Base-by-base conservation (phyloP, 139 green algal species). In the Coccomyxa sp. region DNA sequence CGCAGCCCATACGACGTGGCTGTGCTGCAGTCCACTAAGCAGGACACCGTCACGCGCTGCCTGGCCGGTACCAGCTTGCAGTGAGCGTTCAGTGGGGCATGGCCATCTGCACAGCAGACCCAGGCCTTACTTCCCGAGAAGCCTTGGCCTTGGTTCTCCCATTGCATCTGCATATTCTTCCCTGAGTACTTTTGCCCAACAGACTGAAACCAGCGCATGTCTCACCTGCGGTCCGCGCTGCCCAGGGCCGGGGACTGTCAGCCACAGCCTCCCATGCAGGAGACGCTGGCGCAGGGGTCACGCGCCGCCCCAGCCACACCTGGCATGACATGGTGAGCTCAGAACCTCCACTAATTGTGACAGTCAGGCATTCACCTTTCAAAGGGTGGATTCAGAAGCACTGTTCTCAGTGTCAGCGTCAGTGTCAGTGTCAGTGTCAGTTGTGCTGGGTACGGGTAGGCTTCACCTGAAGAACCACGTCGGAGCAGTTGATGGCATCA, bases 401-500 rank as follows among this genome's bases (percentile, higher is more conserved):
- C 0, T 60, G 57, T 60, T 10, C 31, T 14, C n/a, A 32, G 77
- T 68, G 45, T 10, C 77, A 28, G 32, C 51, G 11, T 27, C 18
- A 16, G 67, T 81, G 17, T n/a, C 28, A 15, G 12, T 15, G 30
- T 66, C 17, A 80, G 18, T 17, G 17, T 27, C 76, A 59, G 13
- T 4, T 80, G 7, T 66, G 76, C 14, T 66, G 18, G 31, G 78
- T 28, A 10, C 27, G 9, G 21, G 45, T 68, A 38, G 51, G 10
- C 67, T 27, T 32, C 17, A 85, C 85, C 78, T 88, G 82, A 51
- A 88, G 59, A 10, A 75, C 82, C 51, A 79, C 81, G 25, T 76
- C 79, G 0, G 76, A 60, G 0, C 82, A 51, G 67, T 84, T 88
- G 76, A 79, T 32, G 0, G 84, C 85, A 0, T 82, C 75, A 13